Conservation (phyloP, 768 basidiomycete genomes). For the Clitopilus passeckerianus region DNA sequence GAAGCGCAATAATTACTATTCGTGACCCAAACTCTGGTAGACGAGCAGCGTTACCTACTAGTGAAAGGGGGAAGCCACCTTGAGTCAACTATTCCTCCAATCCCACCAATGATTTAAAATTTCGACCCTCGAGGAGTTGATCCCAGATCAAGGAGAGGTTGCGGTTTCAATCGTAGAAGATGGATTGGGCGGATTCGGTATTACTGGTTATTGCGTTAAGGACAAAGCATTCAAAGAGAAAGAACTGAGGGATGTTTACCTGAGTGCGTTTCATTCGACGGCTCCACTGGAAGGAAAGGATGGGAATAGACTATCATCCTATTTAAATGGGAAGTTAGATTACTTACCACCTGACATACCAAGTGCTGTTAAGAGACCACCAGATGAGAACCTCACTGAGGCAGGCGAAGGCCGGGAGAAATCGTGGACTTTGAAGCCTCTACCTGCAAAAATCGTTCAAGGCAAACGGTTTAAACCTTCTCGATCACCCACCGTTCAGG, state of each 20-base stretch:
- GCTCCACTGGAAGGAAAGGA: too few species aligned
- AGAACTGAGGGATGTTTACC: neutral
- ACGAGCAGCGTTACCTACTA: conserved; percentile 8
- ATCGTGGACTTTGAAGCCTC: too few species aligned
- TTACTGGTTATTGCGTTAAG: neutral
- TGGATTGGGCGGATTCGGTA: neutral
- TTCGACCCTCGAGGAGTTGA: neutral
- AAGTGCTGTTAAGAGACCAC: too few species aligned
- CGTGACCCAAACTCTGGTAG: conserved; percentile 12
- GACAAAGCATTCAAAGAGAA: neutral
- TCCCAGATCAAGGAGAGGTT: neutral
- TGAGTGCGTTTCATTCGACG: neutral
- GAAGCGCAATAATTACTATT: conserved; percentile 14
- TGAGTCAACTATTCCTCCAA: neutral
- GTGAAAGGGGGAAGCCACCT: conserved; percentile 4
- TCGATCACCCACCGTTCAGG: too few species aligned
- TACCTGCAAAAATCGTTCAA: too few species aligned
- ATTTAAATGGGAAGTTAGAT: too few species aligned
- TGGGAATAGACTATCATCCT: too few species aligned
- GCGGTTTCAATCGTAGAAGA: neutral
- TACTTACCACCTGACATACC: too few species aligned
- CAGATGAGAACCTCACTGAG: neutral
- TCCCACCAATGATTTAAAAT: neutral
- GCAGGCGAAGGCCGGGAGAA: neutral
- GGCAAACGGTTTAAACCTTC: too few species aligned